phyloP scores from a whole-genome alignment of 257 asterid genomes.

The Solanum verrucosum region DNA sequence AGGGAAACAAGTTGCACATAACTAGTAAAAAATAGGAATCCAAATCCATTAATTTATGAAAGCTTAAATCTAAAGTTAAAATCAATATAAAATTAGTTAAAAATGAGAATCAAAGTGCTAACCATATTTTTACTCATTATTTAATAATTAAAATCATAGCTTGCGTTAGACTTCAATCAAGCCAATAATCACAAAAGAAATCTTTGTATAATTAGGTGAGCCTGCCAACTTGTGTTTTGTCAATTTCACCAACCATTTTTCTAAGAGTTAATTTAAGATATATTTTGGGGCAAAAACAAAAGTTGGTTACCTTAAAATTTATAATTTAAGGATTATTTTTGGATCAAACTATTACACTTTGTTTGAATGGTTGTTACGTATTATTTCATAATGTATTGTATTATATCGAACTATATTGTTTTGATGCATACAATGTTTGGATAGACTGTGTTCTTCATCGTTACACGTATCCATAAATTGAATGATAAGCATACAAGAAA shows the following conservation, averaged over 20 bases:
- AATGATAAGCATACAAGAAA: too few relatives aligned
- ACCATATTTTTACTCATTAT: not conserved
- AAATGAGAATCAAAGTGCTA: not conserved
- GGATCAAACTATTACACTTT: too few relatives aligned
- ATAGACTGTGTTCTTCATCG: too few relatives aligned
- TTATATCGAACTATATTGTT: too few relatives aligned
- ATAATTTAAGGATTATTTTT: not conserved
- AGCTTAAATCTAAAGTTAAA: not conserved
- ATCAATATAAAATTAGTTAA: not conserved
- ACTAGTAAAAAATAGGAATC: not conserved
- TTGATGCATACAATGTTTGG: too few relatives aligned
- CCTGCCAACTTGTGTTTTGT: not conserved
- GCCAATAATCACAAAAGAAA: not conserved
- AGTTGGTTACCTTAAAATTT: not conserved
- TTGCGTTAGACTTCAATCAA: not conserved
- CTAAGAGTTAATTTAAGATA: not conserved
- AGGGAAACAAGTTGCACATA: not conserved
- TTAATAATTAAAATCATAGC: not conserved
- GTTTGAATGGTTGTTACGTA: too few relatives aligned
- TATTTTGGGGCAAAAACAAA: not conserved
- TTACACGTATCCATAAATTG: too few relatives aligned
- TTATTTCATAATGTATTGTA: too few relatives aligned
- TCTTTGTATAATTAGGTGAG: not conserved
- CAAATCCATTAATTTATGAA: not conserved
- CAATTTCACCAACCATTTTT: not conserved